A percentile compares a stretch with the other conserved stretches of the same genome.
Evolutionary conservation across 768 basidiomycete species (phyloP).

Genomic region (Tricholoma sp.): DNA sequence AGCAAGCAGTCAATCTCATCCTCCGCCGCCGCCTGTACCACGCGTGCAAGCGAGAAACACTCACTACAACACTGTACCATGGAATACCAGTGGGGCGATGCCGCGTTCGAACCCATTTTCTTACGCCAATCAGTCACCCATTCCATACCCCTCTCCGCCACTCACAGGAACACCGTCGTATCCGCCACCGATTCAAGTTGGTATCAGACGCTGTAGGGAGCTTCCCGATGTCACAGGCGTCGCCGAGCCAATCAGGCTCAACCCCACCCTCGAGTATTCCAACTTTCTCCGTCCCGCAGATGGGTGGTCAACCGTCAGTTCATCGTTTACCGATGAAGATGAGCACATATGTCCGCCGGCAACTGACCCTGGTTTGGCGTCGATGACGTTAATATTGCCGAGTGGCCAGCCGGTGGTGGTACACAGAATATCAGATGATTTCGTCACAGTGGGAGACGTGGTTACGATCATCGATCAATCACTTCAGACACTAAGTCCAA

Average conservation of each 20-base stretch:
- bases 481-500: not conserved
- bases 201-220: not conserved
- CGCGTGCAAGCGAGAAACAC: not conserved
- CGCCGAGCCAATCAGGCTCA: not conserved
- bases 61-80: not conserved
- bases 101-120: not conserved
- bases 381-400: not conserved
- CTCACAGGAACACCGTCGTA: not conserved
- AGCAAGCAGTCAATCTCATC: not conserved
- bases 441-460: not conserved
- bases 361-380: not conserved
- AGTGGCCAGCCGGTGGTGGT: not conserved
- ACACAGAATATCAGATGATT: not conserved
- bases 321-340: not conserved
- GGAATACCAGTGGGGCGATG: not conserved
- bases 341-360: not conserved
- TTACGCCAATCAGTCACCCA: not conserved
- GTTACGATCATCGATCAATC: not conserved
- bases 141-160: not conserved
- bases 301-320: not conserved
- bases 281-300: not conserved
- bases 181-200: not conserved
- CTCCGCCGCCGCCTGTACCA: not conserved
- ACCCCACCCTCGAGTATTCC: not conserved
- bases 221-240: not conserved